Evolutionary conservation across 352 stramenopile species (phyloP), one percentile per base, ranked within the genome.

Genomic region (Globisporangium solare): DNA sequence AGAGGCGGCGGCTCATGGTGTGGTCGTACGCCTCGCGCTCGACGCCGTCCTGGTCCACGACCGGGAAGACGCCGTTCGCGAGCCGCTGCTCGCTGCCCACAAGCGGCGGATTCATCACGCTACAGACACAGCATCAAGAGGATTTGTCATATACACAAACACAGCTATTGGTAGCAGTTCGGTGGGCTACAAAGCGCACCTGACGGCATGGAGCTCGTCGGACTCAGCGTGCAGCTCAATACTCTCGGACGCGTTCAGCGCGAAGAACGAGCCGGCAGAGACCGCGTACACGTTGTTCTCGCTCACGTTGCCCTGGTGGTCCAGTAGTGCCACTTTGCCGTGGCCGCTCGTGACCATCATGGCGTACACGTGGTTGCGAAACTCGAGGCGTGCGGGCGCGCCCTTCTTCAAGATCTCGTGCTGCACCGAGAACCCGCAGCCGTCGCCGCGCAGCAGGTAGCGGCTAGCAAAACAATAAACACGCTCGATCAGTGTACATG

Each of bases 51-150:
- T 68, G 32, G 61, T 92, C 77, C 42, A 86, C 73, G 14, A 79
- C 76, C 1, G 82, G 79, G 64, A 92, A 92, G 43, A 92, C 74
- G 20, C 77, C 79, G 32, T 68, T 85, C 27, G 64, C 39, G 37
- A 79, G 64, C 27, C 60, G 78, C 55, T 77, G 54, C 56, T 92
- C 82, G 1, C 63, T 39, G 18, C 77, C 79, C 22, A 79, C 82
- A 39, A 92, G 60, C 47, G 82, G 82, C 47, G 82, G 82, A 63
- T 92, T 92, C 77, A 92, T 85, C 58, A 92, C 78, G 61, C 82
- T 81, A 39, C 4, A 5, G 2, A 5, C 24, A 63, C 17, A 15
- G 1, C 11, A 51, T 51, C 18, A 20, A 43, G 12, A 43, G 14
- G 18, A 43, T 27, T 27, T 46, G 13, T 13, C 2, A 32, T 24